These are phyloP conservation scores for Fistulinella staudtii DNA, from an alignment of 1,284 basidiomycete species.

Conservation along the genomic window DNA sequence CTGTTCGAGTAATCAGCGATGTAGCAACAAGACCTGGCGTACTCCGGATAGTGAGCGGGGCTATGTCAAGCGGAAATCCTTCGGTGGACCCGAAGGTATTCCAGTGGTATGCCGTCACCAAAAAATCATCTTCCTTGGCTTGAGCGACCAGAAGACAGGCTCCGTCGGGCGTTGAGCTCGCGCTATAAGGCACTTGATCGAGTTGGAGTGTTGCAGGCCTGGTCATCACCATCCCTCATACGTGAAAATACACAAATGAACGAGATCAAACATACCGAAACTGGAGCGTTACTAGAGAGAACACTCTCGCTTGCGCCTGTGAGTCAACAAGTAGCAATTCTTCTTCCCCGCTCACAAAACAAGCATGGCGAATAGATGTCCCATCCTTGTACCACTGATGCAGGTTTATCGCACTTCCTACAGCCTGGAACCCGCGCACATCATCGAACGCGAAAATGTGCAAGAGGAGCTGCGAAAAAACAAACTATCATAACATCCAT, in stretches of 20 bases:
- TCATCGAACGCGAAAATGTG: conserved; percentile 48
- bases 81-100: conserved; percentile 21
- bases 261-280: conserved; percentile 39
- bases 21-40: conserved; percentile 30
- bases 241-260: neutral
- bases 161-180: conserved; percentile 47
- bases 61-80: conserved; percentile 17
- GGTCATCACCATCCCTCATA: neutral
- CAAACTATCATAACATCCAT: neutral
- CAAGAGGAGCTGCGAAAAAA: conserved; percentile 31
- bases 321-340: conserved; percentile 49
- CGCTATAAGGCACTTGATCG: conserved; percentile 13
- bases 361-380: conserved; percentile 31
- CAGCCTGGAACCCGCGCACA: conserved; percentile 28
- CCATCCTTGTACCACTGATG: conserved; percentile 40
- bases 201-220: conserved; percentile 24
- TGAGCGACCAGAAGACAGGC: conserved; percentile 42
- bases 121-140: conserved; percentile 23
- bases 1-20: conserved; percentile 41
- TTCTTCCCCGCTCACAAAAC: conserved; percentile 41
- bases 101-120: conserved; percentile 23
- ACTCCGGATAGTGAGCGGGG: neutral
- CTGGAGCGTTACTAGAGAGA: conserved; percentile 47
- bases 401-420: conserved; percentile 41
- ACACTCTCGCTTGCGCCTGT: conserved; percentile 39